These are phyloP conservation scores for Apiospora aurea DNA, from an alignment of 2,329 filamentous ascomycete genomes.

Conservation along the genomic window DNA sequence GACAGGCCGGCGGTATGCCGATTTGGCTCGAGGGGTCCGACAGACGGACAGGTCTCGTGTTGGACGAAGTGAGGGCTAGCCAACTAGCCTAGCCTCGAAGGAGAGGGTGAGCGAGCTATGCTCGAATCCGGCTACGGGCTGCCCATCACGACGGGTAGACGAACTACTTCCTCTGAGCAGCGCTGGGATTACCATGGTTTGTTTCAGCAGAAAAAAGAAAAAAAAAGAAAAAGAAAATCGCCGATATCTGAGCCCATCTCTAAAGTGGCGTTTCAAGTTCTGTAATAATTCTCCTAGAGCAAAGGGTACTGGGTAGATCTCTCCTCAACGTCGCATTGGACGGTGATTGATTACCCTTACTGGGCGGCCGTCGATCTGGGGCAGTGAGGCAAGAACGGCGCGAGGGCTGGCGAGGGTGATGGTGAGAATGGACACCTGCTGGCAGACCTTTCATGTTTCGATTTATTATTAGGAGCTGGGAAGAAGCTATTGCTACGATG, in stretches of 20 bases:
- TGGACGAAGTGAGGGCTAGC: background rate
- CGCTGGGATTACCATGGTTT: constrained; percentile 21
- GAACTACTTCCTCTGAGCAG: constrained; percentile 10
- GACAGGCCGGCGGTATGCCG: background rate
- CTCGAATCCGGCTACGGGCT: constrained; percentile 10
- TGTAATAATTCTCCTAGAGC: constrained; percentile 17
- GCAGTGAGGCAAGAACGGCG: background rate
- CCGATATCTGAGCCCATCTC: constrained; percentile 14
- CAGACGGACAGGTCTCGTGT: constrained; percentile 1
- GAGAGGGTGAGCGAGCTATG: background rate
- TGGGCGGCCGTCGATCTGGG: background rate
- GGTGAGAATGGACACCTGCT: background rate
- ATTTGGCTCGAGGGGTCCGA: background rate
- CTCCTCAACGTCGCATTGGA: background rate
- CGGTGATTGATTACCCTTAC: background rate
- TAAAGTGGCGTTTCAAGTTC: constrained; percentile 16
- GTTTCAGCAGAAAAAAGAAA: no score
- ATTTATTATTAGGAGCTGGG: constrained; percentile 13
- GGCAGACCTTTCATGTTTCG: constrained; percentile 7
- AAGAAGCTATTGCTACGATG: background rate
- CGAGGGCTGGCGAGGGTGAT: background rate
- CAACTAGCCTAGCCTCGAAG: background rate
- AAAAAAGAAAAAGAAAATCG: constrained; percentile 3
- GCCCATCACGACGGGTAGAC: constrained; percentile 14
- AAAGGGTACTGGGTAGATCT: background rate